Base-by-base conservation (phyloP, 495 filamentous ascomycete genomes). In the Hypoxylon rickii region DNA sequence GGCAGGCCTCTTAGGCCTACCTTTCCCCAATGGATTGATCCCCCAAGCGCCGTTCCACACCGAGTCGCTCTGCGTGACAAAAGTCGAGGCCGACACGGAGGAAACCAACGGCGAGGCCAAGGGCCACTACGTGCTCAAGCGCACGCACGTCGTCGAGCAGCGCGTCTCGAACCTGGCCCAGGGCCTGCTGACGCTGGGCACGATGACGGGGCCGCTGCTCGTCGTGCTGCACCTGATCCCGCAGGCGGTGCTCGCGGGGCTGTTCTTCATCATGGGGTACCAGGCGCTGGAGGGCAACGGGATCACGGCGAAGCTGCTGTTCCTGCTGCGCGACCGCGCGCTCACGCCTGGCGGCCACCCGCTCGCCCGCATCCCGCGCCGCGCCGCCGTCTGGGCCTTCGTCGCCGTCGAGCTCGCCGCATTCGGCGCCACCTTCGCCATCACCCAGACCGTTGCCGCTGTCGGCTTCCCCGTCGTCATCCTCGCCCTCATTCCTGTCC, bases 11-110 rank as follows among this genome's bases (percentile, higher is more conserved):
- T 76, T 96, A 16, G 93, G 93, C 3, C 81, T 97, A 21, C 93
- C 93, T 12, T 88, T 92, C 57, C 93, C 92, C 20, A 96, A 96
- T 66, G 93, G 93, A 3, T 85, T 97, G 18, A 90, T 94, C 62
- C 89, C 89, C 0, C 93, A 97, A 72, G 93, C 92, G 0, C 93
- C 93, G 2, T 95, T 96, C 75, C 92, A 96, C 72, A 97, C 93
- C 6, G 82, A 84, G 17, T 83, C 88, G 2, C 85, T 95, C 33
- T 92, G 88, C 67, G 88, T 91, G 40, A 89, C 86, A 3, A 78
- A 79, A 26, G 77, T 83, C 36, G 76, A 85, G n/a, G 64, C 79
- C 3, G 81, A 85, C 61, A 67, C 76, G 67, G 74, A 39, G 74
- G 79, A 59, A 78, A 76, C 20, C 73, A 80, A 47, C 87, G 88